Conservation (phyloP, 225 moss, liverwort and hornwort species). For the Pseudisothecium myosuroides region DNA sequence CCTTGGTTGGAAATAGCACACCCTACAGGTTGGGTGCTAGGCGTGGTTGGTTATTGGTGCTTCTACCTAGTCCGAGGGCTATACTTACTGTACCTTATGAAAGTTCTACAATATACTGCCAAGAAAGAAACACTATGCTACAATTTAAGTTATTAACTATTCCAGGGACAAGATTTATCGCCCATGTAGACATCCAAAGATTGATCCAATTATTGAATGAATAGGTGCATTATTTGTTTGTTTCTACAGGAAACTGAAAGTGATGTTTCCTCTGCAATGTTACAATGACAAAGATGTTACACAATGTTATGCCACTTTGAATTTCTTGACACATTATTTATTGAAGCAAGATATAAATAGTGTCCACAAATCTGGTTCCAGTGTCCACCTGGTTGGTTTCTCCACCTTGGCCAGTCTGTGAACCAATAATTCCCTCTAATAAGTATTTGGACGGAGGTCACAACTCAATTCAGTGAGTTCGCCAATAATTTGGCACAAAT, state of each 20-base stretch:
- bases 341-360: neutral
- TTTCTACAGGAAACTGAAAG: neutral
- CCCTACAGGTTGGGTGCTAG: too few species aligned
- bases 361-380: neutral
- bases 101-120: neutral
- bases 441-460: neutral
- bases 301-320: neutral
- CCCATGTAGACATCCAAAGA: neutral
- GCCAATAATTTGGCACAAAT: neutral
- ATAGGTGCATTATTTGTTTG: neutral
- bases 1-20: too few species aligned
- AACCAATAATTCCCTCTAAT: neutral
- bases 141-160: neutral
- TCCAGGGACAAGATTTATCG: neutral
- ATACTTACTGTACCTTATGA: too few species aligned
- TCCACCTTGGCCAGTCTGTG: neutral
- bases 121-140: neutral
- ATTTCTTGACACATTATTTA: neutral
- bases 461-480: neutral
- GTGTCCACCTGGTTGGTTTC: neutral
- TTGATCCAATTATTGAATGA: neutral
- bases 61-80: too few species aligned
- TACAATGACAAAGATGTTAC: too few species aligned
- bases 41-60: too few species aligned
- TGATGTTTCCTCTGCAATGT: neutral